phyloP scores from a whole-genome alignment of 2,329 filamentous ascomycete species.

The Verticillium nonalfalfae region DNA sequence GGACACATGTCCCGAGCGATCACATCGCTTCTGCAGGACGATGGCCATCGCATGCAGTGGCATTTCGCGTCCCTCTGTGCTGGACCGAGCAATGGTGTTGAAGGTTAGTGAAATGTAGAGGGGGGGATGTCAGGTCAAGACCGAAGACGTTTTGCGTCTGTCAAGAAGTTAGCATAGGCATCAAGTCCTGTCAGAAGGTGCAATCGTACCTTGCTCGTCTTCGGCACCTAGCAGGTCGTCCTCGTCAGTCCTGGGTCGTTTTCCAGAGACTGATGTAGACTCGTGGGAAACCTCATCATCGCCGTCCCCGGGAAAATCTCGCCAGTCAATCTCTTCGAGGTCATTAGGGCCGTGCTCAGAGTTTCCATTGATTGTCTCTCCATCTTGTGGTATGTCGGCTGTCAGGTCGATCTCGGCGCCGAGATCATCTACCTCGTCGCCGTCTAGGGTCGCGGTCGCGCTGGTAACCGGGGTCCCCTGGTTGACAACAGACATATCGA shows the following conservation, averaged over 20 bases:
- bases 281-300: slow-evolving; percentile 5
- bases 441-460: slow-evolving; percentile 24
- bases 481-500: slow-evolving; percentile 1
- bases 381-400: not conserved
- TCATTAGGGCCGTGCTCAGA: slow-evolving; percentile 1
- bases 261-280: slow-evolving; percentile 9
- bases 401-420: slow-evolving; percentile 9
- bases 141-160: slow-evolving; percentile 5
- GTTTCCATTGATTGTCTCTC: not conserved
- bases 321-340: slow-evolving; percentile 18
- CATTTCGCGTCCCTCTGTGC: not conserved
- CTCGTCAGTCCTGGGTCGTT: slow-evolving; percentile 15
- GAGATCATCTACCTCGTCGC: slow-evolving; percentile 23
- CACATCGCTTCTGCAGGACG: not conserved
- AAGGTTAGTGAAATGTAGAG: not conserved
- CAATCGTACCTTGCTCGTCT: slow-evolving; percentile 15
- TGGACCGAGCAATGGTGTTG: not conserved
- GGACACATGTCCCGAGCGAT: not conserved
- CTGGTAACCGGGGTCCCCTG: slow-evolving; percentile 16
- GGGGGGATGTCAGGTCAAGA: slow-evolving; percentile 6
- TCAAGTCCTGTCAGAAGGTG: not conserved
- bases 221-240: slow-evolving; percentile 14
- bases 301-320: slow-evolving; percentile 15
- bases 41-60: not conserved
- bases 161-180: not conserved